Evolutionary conservation across 2,329 filamentous ascomycete species (phyloP).

Genomic region (Cryphonectria nitschkei): DNA sequence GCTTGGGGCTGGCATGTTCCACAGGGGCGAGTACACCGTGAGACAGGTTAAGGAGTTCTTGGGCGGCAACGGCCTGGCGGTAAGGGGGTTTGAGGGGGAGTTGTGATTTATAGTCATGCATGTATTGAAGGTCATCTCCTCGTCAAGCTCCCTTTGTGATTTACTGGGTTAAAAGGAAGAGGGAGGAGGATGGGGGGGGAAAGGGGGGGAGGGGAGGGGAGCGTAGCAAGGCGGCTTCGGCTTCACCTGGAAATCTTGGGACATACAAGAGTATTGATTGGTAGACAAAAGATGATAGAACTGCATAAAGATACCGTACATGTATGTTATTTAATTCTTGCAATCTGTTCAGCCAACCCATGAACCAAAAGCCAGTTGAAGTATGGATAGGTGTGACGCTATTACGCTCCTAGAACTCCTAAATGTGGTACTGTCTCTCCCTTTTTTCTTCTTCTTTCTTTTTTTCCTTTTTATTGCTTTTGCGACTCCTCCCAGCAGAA

Average conservation of each 20-base stretch:
- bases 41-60: slow-evolving; percentile 89
- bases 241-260: background rate
- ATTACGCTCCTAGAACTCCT: slow-evolving; percentile 22
- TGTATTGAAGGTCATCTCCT: background rate
- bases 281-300: slow-evolving; percentile 27
- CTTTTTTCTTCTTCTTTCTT: background rate
- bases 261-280: background rate
- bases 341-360: slow-evolving; percentile 16
- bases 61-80: slow-evolving; percentile 69
- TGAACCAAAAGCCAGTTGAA: slow-evolving; percentile 5
- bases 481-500: slow-evolving; percentile 10
- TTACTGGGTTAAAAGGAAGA: background rate
- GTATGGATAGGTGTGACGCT: slow-evolving; percentile 14
- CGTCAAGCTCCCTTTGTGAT: background rate
- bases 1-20: slow-evolving; percentile 96
- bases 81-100: slow-evolving; percentile 75
- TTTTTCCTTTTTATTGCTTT: background rate
- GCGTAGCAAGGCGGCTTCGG: background rate
- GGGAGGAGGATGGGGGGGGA: too few species aligned
- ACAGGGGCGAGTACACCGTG: slow-evolving; percentile 92
- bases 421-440: slow-evolving; percentile 19
- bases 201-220: too few species aligned
- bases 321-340: slow-evolving; percentile 10
- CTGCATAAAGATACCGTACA: slow-evolving; percentile 9
- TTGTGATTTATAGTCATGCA: slow-evolving; percentile 35